phyloP scores from a whole-genome alignment of 2,329 filamentous ascomycete species.

The Scedosporium boydii region DNA sequence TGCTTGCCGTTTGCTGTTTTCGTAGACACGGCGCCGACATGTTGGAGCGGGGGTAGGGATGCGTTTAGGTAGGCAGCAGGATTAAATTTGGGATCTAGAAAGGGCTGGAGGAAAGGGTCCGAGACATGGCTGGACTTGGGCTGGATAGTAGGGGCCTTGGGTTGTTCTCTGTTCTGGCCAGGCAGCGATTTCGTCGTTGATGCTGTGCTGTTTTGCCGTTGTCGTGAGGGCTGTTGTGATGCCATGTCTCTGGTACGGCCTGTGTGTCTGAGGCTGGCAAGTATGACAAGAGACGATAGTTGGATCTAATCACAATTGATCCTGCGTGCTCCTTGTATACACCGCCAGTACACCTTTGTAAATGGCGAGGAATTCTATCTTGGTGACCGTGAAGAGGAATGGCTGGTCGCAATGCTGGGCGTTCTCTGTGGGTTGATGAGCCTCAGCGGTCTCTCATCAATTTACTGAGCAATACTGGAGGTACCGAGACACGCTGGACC shows the following conservation, averaged over 20 bases:
- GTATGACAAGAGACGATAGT: too few relatives aligned
- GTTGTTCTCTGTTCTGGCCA: constrained; percentile 27
- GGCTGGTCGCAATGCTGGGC: too few relatives aligned
- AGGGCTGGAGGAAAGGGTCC: constrained; percentile 65
- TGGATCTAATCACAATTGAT: too few relatives aligned
- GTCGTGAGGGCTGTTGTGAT: constrained; percentile 25
- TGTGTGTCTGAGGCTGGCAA: too few relatives aligned
- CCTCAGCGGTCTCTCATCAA: too few relatives aligned
- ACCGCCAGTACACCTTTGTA: too few relatives aligned
- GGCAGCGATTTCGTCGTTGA: constrained; percentile 21
- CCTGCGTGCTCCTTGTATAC: too few relatives aligned
- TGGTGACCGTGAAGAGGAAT: too few relatives aligned
- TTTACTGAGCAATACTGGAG: too few relatives aligned
- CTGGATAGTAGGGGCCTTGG: constrained; percentile 24
- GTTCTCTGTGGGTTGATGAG: too few relatives aligned
- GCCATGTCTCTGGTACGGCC: not conserved
- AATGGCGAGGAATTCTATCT: too few relatives aligned
- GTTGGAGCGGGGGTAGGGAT: constrained; percentile 59
- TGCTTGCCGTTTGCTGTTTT: constrained; percentile 11
- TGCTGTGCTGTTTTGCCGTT: constrained; percentile 37
- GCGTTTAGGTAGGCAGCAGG: constrained; percentile 78
- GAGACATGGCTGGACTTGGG: constrained; percentile 54
- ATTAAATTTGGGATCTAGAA: constrained; percentile 70
- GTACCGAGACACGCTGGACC: too few relatives aligned
- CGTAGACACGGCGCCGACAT: constrained; percentile 19